Evolutionary conservation across 176 grass and related monocot genomes (phyloP), one percentile per base, ranked within the genome.

Genomic region (Oryza australiensis): DNA sequence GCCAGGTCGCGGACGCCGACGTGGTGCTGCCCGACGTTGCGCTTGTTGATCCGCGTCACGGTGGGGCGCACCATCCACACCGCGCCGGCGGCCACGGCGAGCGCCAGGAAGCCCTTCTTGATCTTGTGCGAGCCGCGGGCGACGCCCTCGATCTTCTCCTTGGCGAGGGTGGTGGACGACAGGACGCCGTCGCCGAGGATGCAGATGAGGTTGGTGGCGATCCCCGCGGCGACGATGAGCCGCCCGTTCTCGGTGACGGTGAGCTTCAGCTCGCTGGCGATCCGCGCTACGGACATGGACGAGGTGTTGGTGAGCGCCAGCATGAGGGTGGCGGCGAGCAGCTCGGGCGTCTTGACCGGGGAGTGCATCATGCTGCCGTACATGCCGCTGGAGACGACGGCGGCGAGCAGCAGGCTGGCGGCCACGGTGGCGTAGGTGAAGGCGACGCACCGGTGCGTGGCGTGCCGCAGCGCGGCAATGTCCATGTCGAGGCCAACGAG

Each of bases 341-440:
- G 88, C 81, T 85, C 81, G 16, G 87, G 84, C 1, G 82, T 87
- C 82, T 64, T 73, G 4, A 93, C 85, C 0, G 91, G 86, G 24
- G 81, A 90, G 69, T 93, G 91, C 91, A 90, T 90, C 91, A 88
- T 90, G 87, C 82, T 89, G 66, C 87, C 78, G 83, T 89, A 85
- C 65, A 89, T 70, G 6, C 87, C 87, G 10, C 76, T 82, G 33
- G 87, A 89, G 2, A 85, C 72, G 33, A 89, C 0, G 23, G 87
- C 82, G 0, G 82, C 83, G 2, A 89, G 32, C 13, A 89, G 67
- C 9, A 89, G 82, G 78, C 78, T 89, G 55, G 82, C 77, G 7
- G 87, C 87, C 24, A 89, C 87, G 1, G 55, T 89, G 0, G 87
- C 87, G 87, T 89, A 89, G 20, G 78, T 85, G 42, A 89, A 80